These are phyloP conservation scores for Fusarium lateritium DNA, from an alignment of 2,329 filamentous ascomycete species.

Conservation along the genomic window DNA sequence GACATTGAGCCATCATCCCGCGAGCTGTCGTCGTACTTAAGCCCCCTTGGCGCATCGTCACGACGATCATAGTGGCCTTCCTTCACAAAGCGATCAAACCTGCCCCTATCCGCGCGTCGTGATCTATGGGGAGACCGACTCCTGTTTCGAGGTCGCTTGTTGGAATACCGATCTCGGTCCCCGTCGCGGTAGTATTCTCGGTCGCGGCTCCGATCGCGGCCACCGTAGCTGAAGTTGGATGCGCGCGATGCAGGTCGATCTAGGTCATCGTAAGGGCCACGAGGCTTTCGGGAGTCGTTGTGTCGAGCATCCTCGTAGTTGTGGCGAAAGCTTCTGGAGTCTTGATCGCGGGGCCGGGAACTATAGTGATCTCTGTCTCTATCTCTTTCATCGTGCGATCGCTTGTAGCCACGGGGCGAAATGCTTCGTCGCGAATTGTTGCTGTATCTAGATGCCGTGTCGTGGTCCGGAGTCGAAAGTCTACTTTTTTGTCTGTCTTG, in stretches of 20 bases:
- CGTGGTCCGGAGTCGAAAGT: conserved; percentile 71
- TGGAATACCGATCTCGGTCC: conserved; percentile 61
- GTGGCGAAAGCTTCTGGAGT: conserved; percentile 72
- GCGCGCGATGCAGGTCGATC: conserved; percentile 64
- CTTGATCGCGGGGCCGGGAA: conserved; percentile 61
- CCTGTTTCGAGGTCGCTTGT: conserved; percentile 70
- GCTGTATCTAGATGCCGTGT: conserved; percentile 60
- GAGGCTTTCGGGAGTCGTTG: conserved; percentile 64
- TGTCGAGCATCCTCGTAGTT: conserved; percentile 72
- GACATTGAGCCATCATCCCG: conserved; percentile 71
- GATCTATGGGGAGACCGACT: conserved; percentile 65
- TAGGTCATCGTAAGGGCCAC: conserved; percentile 69
- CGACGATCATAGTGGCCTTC: conserved; percentile 50
- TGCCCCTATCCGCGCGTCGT: conserved; percentile 56
- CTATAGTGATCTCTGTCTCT: conserved; percentile 59
- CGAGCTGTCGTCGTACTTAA: conserved; percentile 60
- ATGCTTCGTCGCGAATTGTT: conserved; percentile 63
- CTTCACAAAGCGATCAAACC: conserved; percentile 54
- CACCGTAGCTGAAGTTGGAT: conserved; percentile 63
- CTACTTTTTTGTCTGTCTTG: conserved; percentile 82
- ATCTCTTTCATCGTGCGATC: conserved; percentile 74
- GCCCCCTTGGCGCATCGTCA: conserved; percentile 38
- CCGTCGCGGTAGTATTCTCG: conserved; percentile 58
- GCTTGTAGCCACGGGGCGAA: conserved; percentile 78
- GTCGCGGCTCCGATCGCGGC: conserved; percentile 59